Evolutionary conservation across 148 eudicot genomes (phyloP), one percentile per base, ranked within the genome.

Genomic region (Pharnaceum exiguum): DNA sequence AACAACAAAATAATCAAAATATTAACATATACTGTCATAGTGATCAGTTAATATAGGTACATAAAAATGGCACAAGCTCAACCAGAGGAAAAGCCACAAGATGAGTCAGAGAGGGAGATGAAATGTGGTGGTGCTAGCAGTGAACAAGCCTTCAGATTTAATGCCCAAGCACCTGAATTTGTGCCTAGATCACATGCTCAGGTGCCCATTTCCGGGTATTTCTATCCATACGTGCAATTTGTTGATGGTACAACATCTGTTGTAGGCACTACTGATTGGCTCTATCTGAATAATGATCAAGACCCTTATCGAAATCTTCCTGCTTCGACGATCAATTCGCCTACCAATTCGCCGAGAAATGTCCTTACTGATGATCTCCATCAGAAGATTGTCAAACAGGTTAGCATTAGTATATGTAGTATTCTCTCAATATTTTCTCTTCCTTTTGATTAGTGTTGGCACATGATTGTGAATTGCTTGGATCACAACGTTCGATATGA

Each of bases 101-200:
- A 61, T 45, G 52, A 27, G 21, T 44, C 51, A 27, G 69, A 60
- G 21, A 59, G 37, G 10, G 67, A 51, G 15, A 63, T 30, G 2
- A 51, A 13, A 51, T 50, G n/a, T 39, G 42, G n/a, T 39, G 42
- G 27, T 1, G 5, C 11, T 23, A 31, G 55, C 17, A 30, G 29
- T 10, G 10, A 22, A 24, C 35, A 45, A 23, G 36, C 81, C 10
- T 88, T 85, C 65, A 81, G 81, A 66, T 77, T 91, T 58, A 91
- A 91, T 44, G 96, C 72, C 8, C 78, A 83, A 4, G 98, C 96
- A 11, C 79, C 94, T 2, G 98, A 82, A 71, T 91, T 91, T 28
- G 84, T 86, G 35, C 95, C 95, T 0, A 70, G 81, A 45, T 62
- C 88, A 2, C 80, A 63, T 13, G 18, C 73, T 4, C 81, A 76